Conservation (phyloP, 73 alveolate genomes). For the Urostyla sp. region DNA sequence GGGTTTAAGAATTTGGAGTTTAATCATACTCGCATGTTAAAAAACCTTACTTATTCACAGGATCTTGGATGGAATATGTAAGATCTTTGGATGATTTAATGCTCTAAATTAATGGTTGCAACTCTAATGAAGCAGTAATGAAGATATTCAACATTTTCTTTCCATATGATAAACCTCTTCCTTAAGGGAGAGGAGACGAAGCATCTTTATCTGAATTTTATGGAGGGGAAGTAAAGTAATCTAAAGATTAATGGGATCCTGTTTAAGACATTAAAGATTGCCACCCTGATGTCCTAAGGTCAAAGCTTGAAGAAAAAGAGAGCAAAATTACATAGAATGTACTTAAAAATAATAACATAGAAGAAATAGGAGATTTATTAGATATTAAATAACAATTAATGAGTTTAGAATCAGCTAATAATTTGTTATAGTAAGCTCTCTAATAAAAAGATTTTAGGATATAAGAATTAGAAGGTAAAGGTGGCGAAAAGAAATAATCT, state of each 20-base stretch:
- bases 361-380: constrained; percentile 47
- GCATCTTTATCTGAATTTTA: constrained; percentile 24
- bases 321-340: constrained; percentile 1
- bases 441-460: constrained; percentile 56
- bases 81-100: constrained; percentile 67
- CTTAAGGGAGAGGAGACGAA: constrained; percentile 62
- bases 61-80: constrained; percentile 89
- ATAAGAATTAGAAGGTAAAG: too few species aligned
- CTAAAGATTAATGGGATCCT: too few species aligned
- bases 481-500: background rate
- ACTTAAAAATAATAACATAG: constrained; percentile 11
- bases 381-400: constrained; percentile 25
- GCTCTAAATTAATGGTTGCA: constrained; percentile 57
- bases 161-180: constrained; percentile 79
- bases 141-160: constrained; percentile 67
- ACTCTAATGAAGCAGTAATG: constrained; percentile 82
- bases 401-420: constrained; percentile 42
- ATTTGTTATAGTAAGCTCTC: constrained; percentile 30
- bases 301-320: constrained; percentile 6
- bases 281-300: constrained; percentile 12
- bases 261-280: constrained; percentile 12
- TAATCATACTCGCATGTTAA: constrained; percentile 73
- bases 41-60: constrained; percentile 82
- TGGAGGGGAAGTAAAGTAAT: background rate
- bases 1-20: constrained; percentile 87